Base-by-base conservation (phyloP, 176 grass and related monocot species). In the Oryza meyeriana region DNA sequence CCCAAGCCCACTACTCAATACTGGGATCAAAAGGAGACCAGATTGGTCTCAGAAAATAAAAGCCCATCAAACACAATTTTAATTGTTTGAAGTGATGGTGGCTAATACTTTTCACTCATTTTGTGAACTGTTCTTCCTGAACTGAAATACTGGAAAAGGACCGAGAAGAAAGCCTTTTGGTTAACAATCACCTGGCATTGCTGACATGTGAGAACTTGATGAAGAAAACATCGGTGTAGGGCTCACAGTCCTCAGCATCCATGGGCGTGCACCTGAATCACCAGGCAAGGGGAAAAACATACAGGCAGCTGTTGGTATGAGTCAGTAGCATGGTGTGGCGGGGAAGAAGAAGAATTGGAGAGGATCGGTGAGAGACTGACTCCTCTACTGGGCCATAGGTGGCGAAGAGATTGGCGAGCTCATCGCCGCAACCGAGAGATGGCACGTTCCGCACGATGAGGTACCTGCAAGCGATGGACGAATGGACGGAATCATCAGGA, bases 221-320 rank as follows among this genome's bases (percentile, higher is more conserved):
- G 88, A 94, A 95, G 89, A 85, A 95, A 71, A 98, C 96, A 79
- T 98, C 90, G 2, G 93, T 98, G 78, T 90, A 98, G 14, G 87
- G 90, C 25, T 98, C 90, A 81, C 89, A 95, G 57, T 93, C 89
- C 89, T 98, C 96, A 22, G 86, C 93, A 78, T 98, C 96, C 96
- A 95, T 98, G 52, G 96, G 96, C 69, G 91, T 99, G 80, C 93
- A 98, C 85, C 96, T 98, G 79, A 83, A 64, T n/a, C 29, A 59
- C 1, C 55, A 59, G 6, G 22, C 55, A 58, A 58, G 45, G 16
- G 12, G 14, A 17, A 48, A 52, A n/a, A n/a, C n/a, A n/a, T 13
- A 52, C 48, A 20, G 55, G 55, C 20, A 58, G 12, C 22, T 58
- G 55, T 1, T 8, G 52, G 52, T 57, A n/a, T n/a, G 20, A 10